Evolutionary conservation across 371 early-diverging fungal species (phyloP), one percentile per base, ranked within the genome.

Genomic region (Paramicrosporidium saccamoebae): DNA sequence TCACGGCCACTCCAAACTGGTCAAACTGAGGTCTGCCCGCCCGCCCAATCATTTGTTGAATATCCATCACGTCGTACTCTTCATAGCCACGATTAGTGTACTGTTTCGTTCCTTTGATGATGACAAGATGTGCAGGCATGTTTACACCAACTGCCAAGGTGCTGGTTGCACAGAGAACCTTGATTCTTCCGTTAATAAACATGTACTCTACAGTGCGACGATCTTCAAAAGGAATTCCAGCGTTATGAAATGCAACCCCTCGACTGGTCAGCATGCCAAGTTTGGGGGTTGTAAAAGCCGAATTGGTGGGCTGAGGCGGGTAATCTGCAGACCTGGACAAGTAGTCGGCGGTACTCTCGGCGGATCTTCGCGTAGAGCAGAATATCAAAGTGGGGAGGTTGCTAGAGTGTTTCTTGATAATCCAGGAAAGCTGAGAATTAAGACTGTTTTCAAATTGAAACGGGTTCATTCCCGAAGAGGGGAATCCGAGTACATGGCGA

Each of bases 131-230:
- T 8, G 81, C 78, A 3, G 92, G 92, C 3, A 90, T 36, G 36
- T 90, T 90, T 42, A 55, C 77, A 3, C 92, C 92, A 29, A 75
- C 65, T 10, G 81, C 77, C 12, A 90, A 44, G 0, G 92, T 90
- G 3, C 73, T 59, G 5, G 84, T 84, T 1, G 68, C 49, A 57
- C 74, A 67, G 22, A 78, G 39, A 7, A 72, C 52, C 12, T 40
- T 28, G 3, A 88, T 39, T 1, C 25, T 14, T 13, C 51, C 56
- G 1, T 50, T 15, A 12, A 51, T 19, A 37, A 73, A 81, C 7
- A 51, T 20, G 0, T 33, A 20, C 38, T 82, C 82, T 10, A 73
- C 52, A 7, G 38, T 12, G 12, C 35, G 30, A 7, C 84, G 52
- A 32, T 74, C 68, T 5, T 29, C 24, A 13, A 37, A 22, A 20